phyloP scores from a whole-genome alignment of 176 grass and related monocot genomes.

The Rhipidocladum racemiflorum region DNA sequence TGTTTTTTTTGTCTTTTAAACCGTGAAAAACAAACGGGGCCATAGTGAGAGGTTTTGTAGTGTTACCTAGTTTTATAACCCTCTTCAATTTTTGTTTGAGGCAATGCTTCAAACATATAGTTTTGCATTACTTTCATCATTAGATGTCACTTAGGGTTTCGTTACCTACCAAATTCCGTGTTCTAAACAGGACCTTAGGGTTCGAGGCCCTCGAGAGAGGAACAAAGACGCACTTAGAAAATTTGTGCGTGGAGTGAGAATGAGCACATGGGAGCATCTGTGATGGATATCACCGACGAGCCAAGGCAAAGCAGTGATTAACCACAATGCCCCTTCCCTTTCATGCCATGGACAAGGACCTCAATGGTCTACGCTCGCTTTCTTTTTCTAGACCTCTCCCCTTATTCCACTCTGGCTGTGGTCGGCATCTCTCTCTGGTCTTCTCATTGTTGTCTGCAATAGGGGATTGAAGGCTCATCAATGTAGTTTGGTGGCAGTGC shows the following conservation, averaged over 20 bases:
- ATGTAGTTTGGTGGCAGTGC: conserved; percentile 32
- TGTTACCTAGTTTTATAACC: background rate
- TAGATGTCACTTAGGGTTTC: background rate
- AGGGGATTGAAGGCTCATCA: conserved; percentile 38
- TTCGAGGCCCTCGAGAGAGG: background rate
- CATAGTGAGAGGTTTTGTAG: background rate
- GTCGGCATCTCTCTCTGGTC: background rate
- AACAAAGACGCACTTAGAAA: background rate
- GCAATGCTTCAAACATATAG: background rate
- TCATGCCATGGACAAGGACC: background rate
- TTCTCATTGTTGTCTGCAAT: conserved; percentile 4
- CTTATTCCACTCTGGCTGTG: background rate
- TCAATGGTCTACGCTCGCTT: too few relatives aligned
- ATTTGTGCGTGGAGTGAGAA: background rate
- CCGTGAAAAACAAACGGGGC: too few relatives aligned
- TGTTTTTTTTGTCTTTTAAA: too few relatives aligned
- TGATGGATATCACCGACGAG: background rate
- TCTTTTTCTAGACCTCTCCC: background rate
- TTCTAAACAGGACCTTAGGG: background rate
- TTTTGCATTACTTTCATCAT: background rate
- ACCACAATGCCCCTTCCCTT: background rate
- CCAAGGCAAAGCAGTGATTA: background rate
- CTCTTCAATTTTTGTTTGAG: background rate
- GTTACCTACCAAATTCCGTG: background rate
- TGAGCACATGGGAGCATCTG: background rate